These are phyloP conservation scores for Aureobasidium sp. DNA, from an alignment of 2,329 filamentous ascomycete genomes.

Conservation along the genomic window DNA sequence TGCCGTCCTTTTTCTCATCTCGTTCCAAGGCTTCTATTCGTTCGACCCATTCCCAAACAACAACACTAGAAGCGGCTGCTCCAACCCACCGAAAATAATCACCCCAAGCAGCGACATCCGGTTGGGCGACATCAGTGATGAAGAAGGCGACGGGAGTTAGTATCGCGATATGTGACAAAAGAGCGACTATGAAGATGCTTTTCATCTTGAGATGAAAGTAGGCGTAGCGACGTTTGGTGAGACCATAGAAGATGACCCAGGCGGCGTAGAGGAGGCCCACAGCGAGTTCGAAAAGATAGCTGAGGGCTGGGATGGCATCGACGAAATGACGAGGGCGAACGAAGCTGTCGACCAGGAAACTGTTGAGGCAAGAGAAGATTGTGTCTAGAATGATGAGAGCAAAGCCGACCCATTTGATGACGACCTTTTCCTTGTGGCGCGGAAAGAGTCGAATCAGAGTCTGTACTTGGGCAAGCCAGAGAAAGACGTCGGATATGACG, in stretches of 20 bases:
- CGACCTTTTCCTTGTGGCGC: constrained; percentile 91
- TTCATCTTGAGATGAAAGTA: constrained; percentile 88
- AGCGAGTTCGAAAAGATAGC: constrained; percentile 82
- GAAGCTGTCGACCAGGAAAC: constrained; percentile 59
- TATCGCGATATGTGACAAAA: constrained; percentile 72
- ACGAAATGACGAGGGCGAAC: constrained; percentile 68
- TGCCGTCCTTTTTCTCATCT: constrained; percentile 89
- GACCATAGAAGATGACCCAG: constrained; percentile 87
- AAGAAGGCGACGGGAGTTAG: constrained; percentile 90
- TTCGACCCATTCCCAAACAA: constrained; percentile 98
- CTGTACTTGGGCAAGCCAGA: constrained; percentile 96
- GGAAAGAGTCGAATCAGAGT: constrained; percentile 93
- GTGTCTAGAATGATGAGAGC: constrained; percentile 86
- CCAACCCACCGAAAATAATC: constrained; percentile 97
- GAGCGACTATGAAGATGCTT: constrained; percentile 75
- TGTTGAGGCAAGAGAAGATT: constrained; percentile 85
- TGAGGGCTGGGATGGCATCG: constrained; percentile 83
- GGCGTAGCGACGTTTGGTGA: constrained; percentile 86
- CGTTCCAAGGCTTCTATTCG: constrained; percentile 86
- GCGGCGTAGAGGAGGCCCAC: constrained; percentile 83
- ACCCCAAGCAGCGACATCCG: constrained; percentile 83
- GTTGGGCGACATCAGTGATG: constrained; percentile 79
- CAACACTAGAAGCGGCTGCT: constrained; percentile 86
- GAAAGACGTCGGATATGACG: constrained; percentile 89
- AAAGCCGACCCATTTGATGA: constrained; percentile 98